Percentiles rank a stretch among this genome's conserved stretches.
Evolutionary conservation across 2,329 filamentous ascomycete genomes (phyloP).

Genomic region (Botryotinia narcissicola): DNA sequence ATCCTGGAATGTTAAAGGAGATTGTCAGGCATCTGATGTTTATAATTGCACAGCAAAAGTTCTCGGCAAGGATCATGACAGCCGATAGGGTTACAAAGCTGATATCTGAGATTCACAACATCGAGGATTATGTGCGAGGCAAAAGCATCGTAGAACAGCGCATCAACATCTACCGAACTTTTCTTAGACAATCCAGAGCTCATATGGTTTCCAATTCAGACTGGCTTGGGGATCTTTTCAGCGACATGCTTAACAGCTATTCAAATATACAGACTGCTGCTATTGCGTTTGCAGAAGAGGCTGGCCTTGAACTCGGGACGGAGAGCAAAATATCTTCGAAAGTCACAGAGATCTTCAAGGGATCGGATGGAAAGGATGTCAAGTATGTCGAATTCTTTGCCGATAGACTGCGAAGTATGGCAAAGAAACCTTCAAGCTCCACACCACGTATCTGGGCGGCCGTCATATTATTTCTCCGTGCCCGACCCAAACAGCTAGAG

Average conservation of each 20-base stretch:
- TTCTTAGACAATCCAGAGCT: conserved; percentile 68
- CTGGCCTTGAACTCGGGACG: conserved; percentile 65
- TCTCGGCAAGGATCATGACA: conserved; percentile 72
- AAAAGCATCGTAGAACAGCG: conserved; percentile 79
- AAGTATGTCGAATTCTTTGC: conserved; percentile 70
- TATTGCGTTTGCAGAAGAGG: conserved; percentile 69
- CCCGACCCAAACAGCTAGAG: conserved; percentile 54
- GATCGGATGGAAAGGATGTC: conserved; percentile 30
- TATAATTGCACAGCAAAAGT: conserved; percentile 76
- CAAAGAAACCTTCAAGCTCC: conserved; percentile 58
- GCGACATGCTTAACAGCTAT: conserved; percentile 74
- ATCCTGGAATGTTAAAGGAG: conserved; percentile 68
- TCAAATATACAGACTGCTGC: conserved; percentile 75
- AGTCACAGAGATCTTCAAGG: conserved; percentile 62
- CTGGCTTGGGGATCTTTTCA: conserved; percentile 82
- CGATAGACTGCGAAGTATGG: conserved; percentile 65
- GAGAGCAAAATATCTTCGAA: conserved; percentile 66
- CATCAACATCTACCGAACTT: conserved; percentile 72
- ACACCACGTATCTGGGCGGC: conserved; percentile 91
- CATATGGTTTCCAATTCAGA: conserved; percentile 69
- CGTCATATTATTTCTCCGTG: conserved; percentile 72
- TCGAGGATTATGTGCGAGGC: conserved; percentile 72
- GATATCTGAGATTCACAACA: conserved; percentile 65
- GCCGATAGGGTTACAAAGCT: conserved; percentile 67
- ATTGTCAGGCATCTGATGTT: conserved; percentile 77